Evolutionary conservation across 1,139 yeast genomes (phyloP), one percentile per base, ranked within the genome.

Genomic region (Yamadazyma atlantica): DNA sequence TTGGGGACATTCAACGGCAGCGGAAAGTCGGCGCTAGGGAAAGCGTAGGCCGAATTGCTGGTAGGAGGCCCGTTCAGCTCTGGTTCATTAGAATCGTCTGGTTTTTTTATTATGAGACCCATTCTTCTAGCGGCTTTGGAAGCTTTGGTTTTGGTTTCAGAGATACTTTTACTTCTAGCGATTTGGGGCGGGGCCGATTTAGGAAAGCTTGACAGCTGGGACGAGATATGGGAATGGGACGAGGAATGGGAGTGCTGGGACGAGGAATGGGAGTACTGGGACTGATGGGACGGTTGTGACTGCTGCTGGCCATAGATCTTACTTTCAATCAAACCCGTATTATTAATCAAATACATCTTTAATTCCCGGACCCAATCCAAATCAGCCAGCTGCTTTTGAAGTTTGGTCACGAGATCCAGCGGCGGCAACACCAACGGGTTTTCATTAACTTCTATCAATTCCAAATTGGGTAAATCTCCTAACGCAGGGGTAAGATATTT

Each of bases 361-460:
- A 84, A 63, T 36, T 73, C 73, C 7, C 66, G 69, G 3, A 82
- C 65, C 78, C 85, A 82, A 40, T 79, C 85, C 2, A 63, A 58
- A 17, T 75, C 75, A 11, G 69, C 59, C 26, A 58, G 54, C 40
- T 64, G 70, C 36, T 60, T 60, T 43, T 55, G 76, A 44, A 56
- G 69, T 32, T 45, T 57, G 43, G 50, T 60, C 36, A 72, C 55
- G 9, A 56, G 42, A 12, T 69, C 75, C 14, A 52, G 29, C 4
- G 82, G 68, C 0, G 86, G 85, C 39, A 71, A 50, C 2, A 72
- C 54, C 37, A 85, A 66, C 1, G 89, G 88, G 47, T 86, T 85
- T 27, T 75, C 79, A n/a, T 78, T 80, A 4, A 84, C 67, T 52
- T 85, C 92, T n/a, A 86, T 64, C 36, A 83, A 73, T 42, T 75